phyloP scores from a whole-genome alignment of 1,284 basidiomycete species.

The Singerocomus inundabilis region DNA sequence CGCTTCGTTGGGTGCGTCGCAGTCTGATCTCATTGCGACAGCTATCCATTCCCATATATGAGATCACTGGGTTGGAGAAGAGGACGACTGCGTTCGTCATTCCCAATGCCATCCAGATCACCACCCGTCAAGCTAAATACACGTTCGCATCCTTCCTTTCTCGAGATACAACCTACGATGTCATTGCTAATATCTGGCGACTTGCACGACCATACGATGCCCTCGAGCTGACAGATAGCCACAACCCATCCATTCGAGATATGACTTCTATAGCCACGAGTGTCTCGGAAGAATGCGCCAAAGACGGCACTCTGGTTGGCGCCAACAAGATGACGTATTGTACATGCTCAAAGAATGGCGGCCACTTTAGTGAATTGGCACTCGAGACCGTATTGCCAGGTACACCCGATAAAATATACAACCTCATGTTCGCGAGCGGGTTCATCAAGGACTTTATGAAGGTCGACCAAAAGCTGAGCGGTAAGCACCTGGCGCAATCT shows the following conservation, averaged over 20 bases:
- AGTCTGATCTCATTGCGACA: constrained; percentile 35
- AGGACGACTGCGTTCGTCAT: constrained; percentile 99
- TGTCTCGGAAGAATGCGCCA: constrained; percentile 20
- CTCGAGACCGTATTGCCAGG: constrained; percentile 83
- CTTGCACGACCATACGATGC: constrained; percentile 80
- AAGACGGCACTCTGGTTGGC: constrained; percentile 6
- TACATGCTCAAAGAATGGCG: constrained; percentile 67
- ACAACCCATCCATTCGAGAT: constrained; percentile 20
- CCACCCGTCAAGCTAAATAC: constrained; percentile 82
- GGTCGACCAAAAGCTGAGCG: constrained; percentile 84
- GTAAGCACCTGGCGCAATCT: constrained; percentile 44
- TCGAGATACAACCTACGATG: constrained; percentile 94
- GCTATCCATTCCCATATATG: constrained; percentile 90
- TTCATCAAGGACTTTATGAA: constrained; percentile 95
- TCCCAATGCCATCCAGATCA: constrained; percentile 94
- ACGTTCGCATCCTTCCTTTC: constrained; percentile 96
- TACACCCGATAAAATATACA: constrained; percentile 93
- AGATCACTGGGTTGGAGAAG: constrained; percentile 91
- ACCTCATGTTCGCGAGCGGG: constrained; percentile 93
- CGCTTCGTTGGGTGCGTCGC: not conserved
- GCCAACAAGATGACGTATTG: constrained; percentile 66
- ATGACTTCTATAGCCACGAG: constrained; percentile 22
- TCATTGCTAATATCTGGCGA: constrained; percentile 95
- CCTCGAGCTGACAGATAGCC: constrained; percentile 25
- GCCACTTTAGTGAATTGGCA: constrained; percentile 74